phyloP scores from a whole-genome alignment of 495 filamentous ascomycete genomes.

The Haplographium delicatum region DNA sequence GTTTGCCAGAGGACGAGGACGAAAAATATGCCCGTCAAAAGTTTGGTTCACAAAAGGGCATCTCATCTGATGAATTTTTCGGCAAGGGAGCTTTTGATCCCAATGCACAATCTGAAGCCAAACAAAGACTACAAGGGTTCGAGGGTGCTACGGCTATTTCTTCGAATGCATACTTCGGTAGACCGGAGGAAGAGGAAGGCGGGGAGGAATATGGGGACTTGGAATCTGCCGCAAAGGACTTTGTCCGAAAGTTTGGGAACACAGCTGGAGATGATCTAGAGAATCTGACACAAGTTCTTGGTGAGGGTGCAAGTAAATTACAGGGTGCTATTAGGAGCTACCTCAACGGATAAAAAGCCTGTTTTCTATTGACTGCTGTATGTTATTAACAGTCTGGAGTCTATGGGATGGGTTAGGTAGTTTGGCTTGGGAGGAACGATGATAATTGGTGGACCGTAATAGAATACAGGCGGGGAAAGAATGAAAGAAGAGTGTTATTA shows the following conservation, averaged over 20 bases:
- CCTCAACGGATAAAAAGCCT: conserved; percentile 58
- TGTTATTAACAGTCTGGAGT: too few species aligned
- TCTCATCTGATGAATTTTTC: conserved; percentile 97
- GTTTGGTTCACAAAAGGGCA: conserved; percentile 90
- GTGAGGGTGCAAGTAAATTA: conserved; percentile 76
- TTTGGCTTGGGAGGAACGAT: too few species aligned
- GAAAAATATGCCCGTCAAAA: conserved; percentile 72
- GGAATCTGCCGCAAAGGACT: conserved; percentile 89
- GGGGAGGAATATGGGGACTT: conserved; percentile 77
- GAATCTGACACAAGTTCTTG: conserved; percentile 72
- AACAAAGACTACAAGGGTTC: conserved; percentile 79
- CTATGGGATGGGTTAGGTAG: too few species aligned
- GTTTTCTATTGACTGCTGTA: too few species aligned
- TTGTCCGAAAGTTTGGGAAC: conserved; percentile 88
- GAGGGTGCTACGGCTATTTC: conserved; percentile 91
- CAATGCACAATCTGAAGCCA: conserved; percentile 74
- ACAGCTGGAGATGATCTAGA: conserved; percentile 94
- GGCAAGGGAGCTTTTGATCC: conserved; percentile 84
- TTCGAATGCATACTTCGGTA: conserved; percentile 94
- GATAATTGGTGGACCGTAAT: too few species aligned
- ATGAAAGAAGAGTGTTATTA: neutral
- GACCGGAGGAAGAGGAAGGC: conserved; percentile 69
- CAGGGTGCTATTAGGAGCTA: conserved; percentile 89
- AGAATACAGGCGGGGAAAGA: too few species aligned
- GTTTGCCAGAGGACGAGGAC: conserved; percentile 56